Evolutionary conservation across 2,329 filamentous ascomycete species (phyloP).

Genomic region (Aspergillus amoenus): DNA sequence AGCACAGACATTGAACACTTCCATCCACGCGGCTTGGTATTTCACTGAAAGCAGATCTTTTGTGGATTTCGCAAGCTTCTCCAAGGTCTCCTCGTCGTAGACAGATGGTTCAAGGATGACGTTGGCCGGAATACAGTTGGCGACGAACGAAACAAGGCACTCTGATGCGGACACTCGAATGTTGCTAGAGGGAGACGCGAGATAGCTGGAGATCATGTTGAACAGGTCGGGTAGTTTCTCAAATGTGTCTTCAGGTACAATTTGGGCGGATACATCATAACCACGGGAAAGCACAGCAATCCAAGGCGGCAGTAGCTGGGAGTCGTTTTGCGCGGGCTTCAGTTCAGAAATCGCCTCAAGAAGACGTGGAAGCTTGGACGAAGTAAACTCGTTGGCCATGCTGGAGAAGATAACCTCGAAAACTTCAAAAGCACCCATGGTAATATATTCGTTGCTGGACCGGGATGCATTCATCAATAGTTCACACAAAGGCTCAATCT

Average conservation of each 20-base stretch:
- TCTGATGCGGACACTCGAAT: constrained; percentile 93
- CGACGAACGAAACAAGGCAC: constrained; percentile 88
- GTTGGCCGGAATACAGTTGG: constrained; percentile 80
- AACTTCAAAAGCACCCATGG: constrained; percentile 93
- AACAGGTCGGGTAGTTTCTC: constrained; percentile 85
- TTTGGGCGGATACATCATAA: constrained; percentile 88
- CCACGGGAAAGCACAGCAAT: constrained; percentile 92
- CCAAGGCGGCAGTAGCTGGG: constrained; percentile 92
- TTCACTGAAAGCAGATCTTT: constrained; percentile 80
- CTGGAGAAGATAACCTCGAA: constrained; percentile 96
- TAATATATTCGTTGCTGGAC: constrained; percentile 91
- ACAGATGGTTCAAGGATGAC: constrained; percentile 86
- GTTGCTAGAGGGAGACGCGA: constrained; percentile 85
- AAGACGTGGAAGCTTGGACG: constrained; percentile 82
- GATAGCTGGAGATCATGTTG: constrained; percentile 72
- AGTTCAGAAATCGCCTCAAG: constrained; percentile 90
- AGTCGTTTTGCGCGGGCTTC: constrained; percentile 88
- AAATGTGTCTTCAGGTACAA: constrained; percentile 88
- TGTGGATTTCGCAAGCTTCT: constrained; percentile 71
- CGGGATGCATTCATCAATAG: constrained; percentile 83
- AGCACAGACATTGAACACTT: constrained; percentile 85
- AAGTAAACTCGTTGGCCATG: constrained; percentile 83
- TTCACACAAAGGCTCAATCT: constrained; percentile 90
- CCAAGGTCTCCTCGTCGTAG: constrained; percentile 85
- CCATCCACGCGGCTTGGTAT: constrained; percentile 91